Evolutionary conservation across 2,329 filamentous ascomycete genomes (phyloP), one percentile per base, ranked within the genome.

Genomic region (Ceratocystis harringtonii): DNA sequence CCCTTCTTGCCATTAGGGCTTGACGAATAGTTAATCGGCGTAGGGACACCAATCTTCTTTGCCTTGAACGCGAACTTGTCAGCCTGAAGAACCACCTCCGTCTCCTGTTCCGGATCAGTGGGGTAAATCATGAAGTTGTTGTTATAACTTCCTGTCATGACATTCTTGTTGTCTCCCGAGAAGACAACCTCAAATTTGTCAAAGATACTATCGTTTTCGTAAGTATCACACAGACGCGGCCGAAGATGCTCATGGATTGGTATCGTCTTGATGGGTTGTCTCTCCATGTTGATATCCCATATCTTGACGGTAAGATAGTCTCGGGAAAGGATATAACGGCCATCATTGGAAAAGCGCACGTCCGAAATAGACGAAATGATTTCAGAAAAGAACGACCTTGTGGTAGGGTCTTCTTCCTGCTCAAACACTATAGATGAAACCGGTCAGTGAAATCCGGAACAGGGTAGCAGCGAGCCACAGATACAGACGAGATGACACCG

Each of bases 61-160:
- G 94, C 94, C 79, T 99, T 99, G 84, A 99, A 99, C 10, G 94
- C 94, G 66, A 91, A 96, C 80, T 99, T 99, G 75, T 99, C 94
- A 48, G 94, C 94, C 76, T 99, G 94, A 66, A 99, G 80, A 60
- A 99, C 94, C 61, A 99, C 92, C 76, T 99, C 94, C 2, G 92
- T 92, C 74, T 99, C 94, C 78, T 95, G 95, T 70, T 92, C 90
- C 5, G 92, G 89, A 72, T 97, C 92, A 30, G 92, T 94, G 3
- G 94, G 94, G 75, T 97, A 99, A 73, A 99, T 99, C 94, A 99
- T 99, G 81, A 99, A 97, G 79, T 99, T 99, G 80, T 99, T 99
- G 82, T 99, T 99, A 81, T 99, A 99, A 74, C 91, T 96, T 71
- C 94, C 94, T 5, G 94, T 99, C 94, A 99, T 99, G 70, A 97